Evolutionary conservation across 2,329 filamentous ascomycete genomes (phyloP), one percentile per base, ranked within the genome.

Genomic region (Ophiostoma sp.): DNA sequence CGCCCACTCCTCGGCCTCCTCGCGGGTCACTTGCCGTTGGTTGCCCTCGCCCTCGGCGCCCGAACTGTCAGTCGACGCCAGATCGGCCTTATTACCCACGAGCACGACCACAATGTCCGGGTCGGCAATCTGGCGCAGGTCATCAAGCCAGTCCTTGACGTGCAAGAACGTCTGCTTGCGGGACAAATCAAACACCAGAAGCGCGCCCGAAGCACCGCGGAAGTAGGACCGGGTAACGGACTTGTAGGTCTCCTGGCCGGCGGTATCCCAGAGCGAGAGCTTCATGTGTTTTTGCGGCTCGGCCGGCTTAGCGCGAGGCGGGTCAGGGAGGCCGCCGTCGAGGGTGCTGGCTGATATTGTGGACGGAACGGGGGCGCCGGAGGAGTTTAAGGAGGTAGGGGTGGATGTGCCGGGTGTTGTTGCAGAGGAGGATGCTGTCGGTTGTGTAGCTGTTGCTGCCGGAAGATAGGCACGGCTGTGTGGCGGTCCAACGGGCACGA

Each of bases 161-260:
- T 95, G 94, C 75, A 90, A 85, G 80, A 98, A 98, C 8, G 95
- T 98, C 70, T 90, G 87, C 69, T 91, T 90, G 74, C 96, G 89
- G 36, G 93, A 93, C 77, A 99, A 95, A 82, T 99, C 96, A 80
- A 98, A 99, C 75, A 99, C 96, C 33, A 99, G 89, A 17, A 99
- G 87, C 63, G 88, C 88, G 74, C 88, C 88, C 33, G 86, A 88
- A 19, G 88, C 88, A 78, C 94, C 95, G 71, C 95, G 92, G 83
- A 97, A 97, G 84, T 98, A 98, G 75, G 93, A 96, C 72, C 95
- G 88, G 9, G 95, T 98, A 74, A 98, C 96, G 61, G 92, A 95
- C 82, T 98, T 98, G 86, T 98, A 98, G 15, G 94, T 97, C 85
- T 98, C 95, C 82, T 98, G 95, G 33, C 95, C 95, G 19, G 95